These are phyloP conservation scores for Lactuca saligna DNA, from an alignment of 129 eudicot genomes.

Conservation along the genomic window DNA sequence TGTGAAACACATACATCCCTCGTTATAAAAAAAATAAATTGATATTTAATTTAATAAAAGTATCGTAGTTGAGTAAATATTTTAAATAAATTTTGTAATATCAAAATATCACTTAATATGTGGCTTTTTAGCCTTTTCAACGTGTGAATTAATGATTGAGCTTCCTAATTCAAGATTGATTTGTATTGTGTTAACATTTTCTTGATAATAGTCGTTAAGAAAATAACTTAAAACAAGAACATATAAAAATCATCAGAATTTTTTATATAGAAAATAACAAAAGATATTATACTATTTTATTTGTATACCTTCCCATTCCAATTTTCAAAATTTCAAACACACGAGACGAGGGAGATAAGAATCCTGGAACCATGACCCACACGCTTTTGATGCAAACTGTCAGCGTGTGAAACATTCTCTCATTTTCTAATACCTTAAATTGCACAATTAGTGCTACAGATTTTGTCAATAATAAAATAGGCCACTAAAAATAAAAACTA, in stretches of 20 bases:
- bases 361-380: conserved; percentile 28
- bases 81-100: too few species aligned
- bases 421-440: neutral
- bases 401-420: conserved; percentile 11
- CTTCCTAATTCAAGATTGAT: too few species aligned
- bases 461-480: neutral
- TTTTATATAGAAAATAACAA: too few species aligned
- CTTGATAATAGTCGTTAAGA: neutral
- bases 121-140: too few species aligned
- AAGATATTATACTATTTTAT: too few species aligned
- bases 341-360: conserved; percentile 19
- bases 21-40: too few species aligned
- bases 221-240: neutral
- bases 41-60: too few species aligned
- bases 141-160: too few species aligned
- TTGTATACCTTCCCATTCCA: neutral
- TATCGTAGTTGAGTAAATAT: too few species aligned
- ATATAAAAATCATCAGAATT: too few species aligned
- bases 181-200: neutral
- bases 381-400: conserved; percentile 23
- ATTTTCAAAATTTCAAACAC: conserved; percentile 20
- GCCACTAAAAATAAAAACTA: neutral
- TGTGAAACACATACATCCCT: too few species aligned
- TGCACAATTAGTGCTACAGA: conserved; percentile 6
- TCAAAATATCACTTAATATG: too few species aligned